A percentile compares a stretch with the other conserved stretches of the same genome.
Evolutionary conservation across 192 early-diverging fungal species (phyloP).

Genomic region (Coemansia sp.): DNA sequence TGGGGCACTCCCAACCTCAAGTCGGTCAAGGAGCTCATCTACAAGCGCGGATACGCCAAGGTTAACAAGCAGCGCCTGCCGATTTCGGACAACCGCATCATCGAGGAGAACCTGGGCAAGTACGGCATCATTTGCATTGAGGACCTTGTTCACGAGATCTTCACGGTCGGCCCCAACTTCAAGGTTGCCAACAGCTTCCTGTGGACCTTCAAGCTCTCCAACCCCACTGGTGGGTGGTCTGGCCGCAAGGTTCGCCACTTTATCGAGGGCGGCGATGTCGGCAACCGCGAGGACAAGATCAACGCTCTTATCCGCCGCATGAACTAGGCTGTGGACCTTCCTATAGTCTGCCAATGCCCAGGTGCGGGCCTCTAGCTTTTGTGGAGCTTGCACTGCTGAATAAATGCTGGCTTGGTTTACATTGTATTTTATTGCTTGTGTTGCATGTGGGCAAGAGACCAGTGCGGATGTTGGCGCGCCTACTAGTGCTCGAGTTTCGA

Average conservation of each 20-base stretch:
- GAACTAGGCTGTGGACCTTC: slow-evolving; percentile 83
- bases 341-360: too few relatives aligned
- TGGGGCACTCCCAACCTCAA: slow-evolving; percentile 96
- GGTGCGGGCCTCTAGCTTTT: too few relatives aligned
- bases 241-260: slow-evolving; percentile 93
- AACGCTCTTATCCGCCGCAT: slow-evolving; percentile 94
- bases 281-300: slow-evolving; percentile 96
- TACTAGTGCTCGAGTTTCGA: slow-evolving; percentile 14
- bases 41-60: slow-evolving; percentile 99
- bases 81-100: slow-evolving; percentile 92
- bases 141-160: slow-evolving; percentile 98
- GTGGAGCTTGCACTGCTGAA: neutral
- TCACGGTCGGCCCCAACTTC: slow-evolving; percentile 96
- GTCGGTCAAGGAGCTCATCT: slow-evolving; percentile 97
- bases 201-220: slow-evolving; percentile 98
- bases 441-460: too few relatives aligned
- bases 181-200: slow-evolving; percentile 97
- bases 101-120: slow-evolving; percentile 88
- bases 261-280: slow-evolving; percentile 95
- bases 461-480: too few relatives aligned
- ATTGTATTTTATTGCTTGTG: neutral
- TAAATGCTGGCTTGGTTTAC: neutral
- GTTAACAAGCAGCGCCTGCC: slow-evolving; percentile 95
- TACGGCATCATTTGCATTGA: slow-evolving; percentile 96
- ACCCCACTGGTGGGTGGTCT: slow-evolving; percentile 94